Evolutionary conservation across 331 rosid genomes (phyloP).

Genomic region (Acacia pycnantha): DNA sequence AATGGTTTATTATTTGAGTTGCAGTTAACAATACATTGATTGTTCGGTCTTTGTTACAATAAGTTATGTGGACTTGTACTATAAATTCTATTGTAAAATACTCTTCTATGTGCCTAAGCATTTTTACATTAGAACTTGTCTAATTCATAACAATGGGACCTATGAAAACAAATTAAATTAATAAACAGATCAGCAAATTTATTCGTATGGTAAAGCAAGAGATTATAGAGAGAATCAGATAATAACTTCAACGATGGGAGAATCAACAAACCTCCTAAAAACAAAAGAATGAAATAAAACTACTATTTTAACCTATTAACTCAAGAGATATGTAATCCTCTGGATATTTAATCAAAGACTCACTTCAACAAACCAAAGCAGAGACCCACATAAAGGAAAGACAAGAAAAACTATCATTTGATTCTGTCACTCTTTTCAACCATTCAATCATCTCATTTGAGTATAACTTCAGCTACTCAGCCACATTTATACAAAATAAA

Average conservation of each 20-base stretch:
- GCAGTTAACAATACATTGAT: not conserved
- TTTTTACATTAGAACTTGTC: not conserved
- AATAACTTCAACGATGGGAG: not conserved
- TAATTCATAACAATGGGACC: not conserved
- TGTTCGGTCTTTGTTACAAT: not conserved
- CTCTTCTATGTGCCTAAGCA: not conserved
- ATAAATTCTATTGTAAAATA: not conserved
- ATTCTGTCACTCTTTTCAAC: not conserved
- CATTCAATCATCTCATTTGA: not conserved
- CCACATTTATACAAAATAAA: not conserved
- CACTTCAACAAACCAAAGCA: not conserved
- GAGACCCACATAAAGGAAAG: not conserved
- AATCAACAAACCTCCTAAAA: not conserved
- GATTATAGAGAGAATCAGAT: not conserved
- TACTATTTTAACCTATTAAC: not conserved
- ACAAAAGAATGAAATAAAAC: not conserved
- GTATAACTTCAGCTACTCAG: not conserved
- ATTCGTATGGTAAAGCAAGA: not conserved
- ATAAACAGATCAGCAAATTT: not conserved
- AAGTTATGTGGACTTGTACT: not conserved
- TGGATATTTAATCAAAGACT: not conserved
- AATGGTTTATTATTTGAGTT: not conserved
- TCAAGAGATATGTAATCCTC: not conserved
- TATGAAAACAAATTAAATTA: not conserved
- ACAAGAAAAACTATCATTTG: not conserved